Conservation (phyloP, 306 rosid genomes). For the Begonia loranthoides region DNA sequence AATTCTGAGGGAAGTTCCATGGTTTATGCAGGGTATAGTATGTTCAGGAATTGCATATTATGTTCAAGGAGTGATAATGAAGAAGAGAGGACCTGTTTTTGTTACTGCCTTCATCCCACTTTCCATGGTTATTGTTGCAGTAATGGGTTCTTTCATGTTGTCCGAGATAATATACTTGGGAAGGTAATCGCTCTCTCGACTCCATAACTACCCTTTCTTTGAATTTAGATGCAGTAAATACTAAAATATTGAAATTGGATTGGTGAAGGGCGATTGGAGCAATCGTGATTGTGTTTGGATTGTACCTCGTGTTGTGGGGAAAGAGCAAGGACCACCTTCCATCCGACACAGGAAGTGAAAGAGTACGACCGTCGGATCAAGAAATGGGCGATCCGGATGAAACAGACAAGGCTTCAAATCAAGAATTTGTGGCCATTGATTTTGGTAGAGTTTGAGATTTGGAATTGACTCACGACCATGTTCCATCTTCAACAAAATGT, state of each 20-base stretch:
- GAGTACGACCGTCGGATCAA: background rate
- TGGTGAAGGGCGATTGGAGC: constrained; percentile 22
- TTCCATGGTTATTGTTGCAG: constrained; percentile 33
- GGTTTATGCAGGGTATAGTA: constrained; percentile 29
- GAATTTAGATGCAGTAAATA: background rate
- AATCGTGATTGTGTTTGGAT: constrained; percentile 15
- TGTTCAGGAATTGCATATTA: constrained; percentile 26
- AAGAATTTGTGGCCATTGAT: background rate
- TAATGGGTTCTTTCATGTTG: constrained; percentile 30
- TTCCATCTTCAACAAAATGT: too few species aligned
- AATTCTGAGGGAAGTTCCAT: too few species aligned
- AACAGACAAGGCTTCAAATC: constrained; percentile 1
- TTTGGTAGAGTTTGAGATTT: background rate
- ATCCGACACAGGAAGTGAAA: background rate
- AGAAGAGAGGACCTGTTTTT: constrained; percentile 44
- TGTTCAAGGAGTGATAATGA: constrained; percentile 35
- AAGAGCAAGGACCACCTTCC: constrained; percentile 14
- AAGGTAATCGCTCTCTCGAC: constrained; percentile 21
- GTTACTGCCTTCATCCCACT: constrained; percentile 35
- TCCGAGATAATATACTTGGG: constrained; percentile 32
- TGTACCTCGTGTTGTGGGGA: constrained; percentile 27
- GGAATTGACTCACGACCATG: too few species aligned
- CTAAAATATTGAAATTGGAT: background rate
- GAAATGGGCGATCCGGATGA: constrained; percentile 4
- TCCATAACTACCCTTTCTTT: background rate